A percentile compares a stretch with the other conserved stretches of the same genome.
These are phyloP conservation scores for Kodamaea neixiangensis DNA, from an alignment of 805 yeast species.

Conservation along the genomic window DNA sequence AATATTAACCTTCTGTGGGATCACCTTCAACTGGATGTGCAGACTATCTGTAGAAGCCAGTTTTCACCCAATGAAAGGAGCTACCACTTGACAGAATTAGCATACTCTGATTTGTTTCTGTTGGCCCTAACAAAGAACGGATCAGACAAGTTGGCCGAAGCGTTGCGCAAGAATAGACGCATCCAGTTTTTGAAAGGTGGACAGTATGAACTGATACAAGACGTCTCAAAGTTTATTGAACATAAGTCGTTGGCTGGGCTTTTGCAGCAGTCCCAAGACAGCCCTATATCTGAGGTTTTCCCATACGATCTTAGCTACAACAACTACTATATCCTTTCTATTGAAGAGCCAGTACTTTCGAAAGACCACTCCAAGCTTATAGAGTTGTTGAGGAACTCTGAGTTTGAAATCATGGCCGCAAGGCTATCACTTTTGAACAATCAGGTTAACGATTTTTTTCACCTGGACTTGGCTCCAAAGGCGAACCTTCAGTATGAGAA, in stretches of 20 bases:
- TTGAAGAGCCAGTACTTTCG: constrained; percentile 28
- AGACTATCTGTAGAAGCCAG: constrained; percentile 10
- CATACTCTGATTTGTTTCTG: constrained; percentile 29
- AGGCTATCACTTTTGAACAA: constrained; percentile 20
- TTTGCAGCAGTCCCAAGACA: neutral
- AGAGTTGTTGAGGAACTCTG: constrained; percentile 21
- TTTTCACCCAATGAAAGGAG: constrained; percentile 17
- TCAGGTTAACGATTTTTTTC: constrained; percentile 18
- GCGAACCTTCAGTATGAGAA: constrained; percentile 18
- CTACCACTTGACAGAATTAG: constrained; percentile 36
- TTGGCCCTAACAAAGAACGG: constrained; percentile 17
- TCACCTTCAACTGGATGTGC: constrained; percentile 17
- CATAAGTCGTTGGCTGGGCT: neutral
- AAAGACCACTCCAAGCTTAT: constrained; percentile 27
- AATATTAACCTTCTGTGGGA: constrained; percentile 24
- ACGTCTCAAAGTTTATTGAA: constrained; percentile 1
- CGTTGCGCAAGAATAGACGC: neutral
- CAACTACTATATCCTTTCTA: constrained; percentile 29
- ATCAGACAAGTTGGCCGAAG: neutral
- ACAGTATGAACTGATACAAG: neutral
- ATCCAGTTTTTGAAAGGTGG: neutral
- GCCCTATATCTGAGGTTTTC: neutral
- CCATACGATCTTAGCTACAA: constrained; percentile 35
- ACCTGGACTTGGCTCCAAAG: constrained; percentile 2
- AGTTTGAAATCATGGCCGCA: constrained; percentile 31